Evolutionary conservation across 2,329 filamentous ascomycete genomes (phyloP), one percentile per base, ranked within the genome.

Genomic region (Aureobasidium lini): DNA sequence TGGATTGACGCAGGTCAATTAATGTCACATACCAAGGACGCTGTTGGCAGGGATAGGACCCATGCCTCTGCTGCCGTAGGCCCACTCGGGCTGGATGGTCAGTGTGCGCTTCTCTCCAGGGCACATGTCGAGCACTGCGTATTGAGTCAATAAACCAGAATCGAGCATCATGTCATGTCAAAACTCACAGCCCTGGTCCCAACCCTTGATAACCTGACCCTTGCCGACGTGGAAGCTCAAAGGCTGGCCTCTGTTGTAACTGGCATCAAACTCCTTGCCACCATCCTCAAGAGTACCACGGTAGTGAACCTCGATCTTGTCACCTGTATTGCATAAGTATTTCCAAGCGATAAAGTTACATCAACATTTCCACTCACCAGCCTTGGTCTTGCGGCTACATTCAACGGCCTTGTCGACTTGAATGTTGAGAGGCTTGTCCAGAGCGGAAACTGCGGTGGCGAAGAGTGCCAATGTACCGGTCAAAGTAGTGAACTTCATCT

Each of bases 161-260:
- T 23, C 40, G 15, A 9, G 1, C 8, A 16, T 18, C 8, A 6
- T 10, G 9, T n/a, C 43, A 11, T 39, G 2, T 39, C 4, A 28
- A 47, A 10, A 59, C 56, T 59, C 11, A 59, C 56, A 48, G 56
- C 93, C 93, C 71, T 95, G 79, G 69, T 97, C 93, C 92, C 92
- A 96, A 69, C 93, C 93, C 79, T 94, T 91, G 76, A 99, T 99
- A 61, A 97, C 94, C 73, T 89, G 84, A 47, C 93, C 92, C 58
- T 80, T 78, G 60, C 93, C 94, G 46, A 99, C 79, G 64, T 80
- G 84, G 77, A 99, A 97, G 66, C 73, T 78, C 69, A 99, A 82
- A 4, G 94, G 94, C 62, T 78, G 74, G 59, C 85, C 84, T 60
- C 93, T 86, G 70, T 95, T 87, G 77, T 95, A 95, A 72, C 71